Base-by-base conservation (phyloP, 176 grass and related monocot species). In the Ananas comosus region DNA sequence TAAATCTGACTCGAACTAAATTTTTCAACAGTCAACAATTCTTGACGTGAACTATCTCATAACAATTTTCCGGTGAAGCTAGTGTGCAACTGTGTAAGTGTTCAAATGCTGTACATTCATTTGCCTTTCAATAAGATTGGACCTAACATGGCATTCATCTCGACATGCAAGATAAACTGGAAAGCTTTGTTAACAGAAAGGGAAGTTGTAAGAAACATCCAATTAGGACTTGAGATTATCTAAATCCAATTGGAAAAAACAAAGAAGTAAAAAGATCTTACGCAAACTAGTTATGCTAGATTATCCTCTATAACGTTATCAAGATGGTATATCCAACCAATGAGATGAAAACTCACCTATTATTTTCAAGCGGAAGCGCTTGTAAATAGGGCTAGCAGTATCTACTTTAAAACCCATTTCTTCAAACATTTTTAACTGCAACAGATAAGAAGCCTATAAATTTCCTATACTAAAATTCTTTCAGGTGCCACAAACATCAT, bases 381-480 rank as follows among this genome's bases (percentile, higher is more conserved):
- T 89, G 81, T 96, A 96, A 7, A 87, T 77, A 72, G 92, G 76
- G 74, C 72, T 87, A 64, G 86, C 79, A 73, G 88, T 87, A 28
- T 96, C 81, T 77, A 92, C 86, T 76, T 77, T 92, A 69, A 92
- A 96, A 19, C 86, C 79, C 88, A 90, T 96, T 90, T 92, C 92
- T 87, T 92, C 88, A 79, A 96, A 96, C 13, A 92, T 70, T 79
- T 89, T 89, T 72, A 94, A 74, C 90, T 94, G 86, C 77, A 84
- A 68, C 27, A 68, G 67, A 14, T 56, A 11, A 68, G 50, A 42
- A 50, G 66, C n/a, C 29, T 19, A 51, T 17, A 25, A 49, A 17
- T 67, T 61, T 61, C 21, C 16, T 61, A 11, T 61, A 61, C 10
- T 9, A 61, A 0, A 61, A 10, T 9, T 9, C 56, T 61, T 61